Conservation (phyloP, 768 basidiomycete species). For the Russula virescens region DNA sequence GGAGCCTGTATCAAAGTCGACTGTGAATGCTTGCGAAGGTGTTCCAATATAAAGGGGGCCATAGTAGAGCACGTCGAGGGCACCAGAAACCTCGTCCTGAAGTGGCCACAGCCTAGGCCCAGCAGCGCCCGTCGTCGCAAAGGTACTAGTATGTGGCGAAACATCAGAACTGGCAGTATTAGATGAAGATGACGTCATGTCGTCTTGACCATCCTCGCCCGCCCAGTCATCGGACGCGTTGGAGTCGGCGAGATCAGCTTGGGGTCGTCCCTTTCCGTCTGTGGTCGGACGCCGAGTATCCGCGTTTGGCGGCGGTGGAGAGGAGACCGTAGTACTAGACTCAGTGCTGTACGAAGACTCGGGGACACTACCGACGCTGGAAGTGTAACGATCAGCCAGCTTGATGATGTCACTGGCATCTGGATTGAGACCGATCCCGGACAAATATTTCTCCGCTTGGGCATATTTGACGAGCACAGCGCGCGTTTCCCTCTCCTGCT, state of each 20-base stretch:
- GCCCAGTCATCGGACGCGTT: background rate
- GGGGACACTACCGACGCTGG: slow-evolving; percentile 22
- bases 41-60: slow-evolving; percentile 49
- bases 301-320: background rate
- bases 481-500: slow-evolving; percentile 29
- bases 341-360: background rate
- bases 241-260: background rate
- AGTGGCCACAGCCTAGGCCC: slow-evolving; percentile 28
- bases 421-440: slow-evolving; percentile 32
- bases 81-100: slow-evolving; percentile 36
- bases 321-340: background rate
- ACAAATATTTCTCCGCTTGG: slow-evolving; percentile 27
- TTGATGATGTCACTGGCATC: slow-evolving; percentile 25
- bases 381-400: slow-evolving; percentile 24
- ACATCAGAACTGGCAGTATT: slow-evolving; percentile 25
- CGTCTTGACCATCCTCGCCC: slow-evolving; percentile 2
- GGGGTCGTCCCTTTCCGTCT: background rate
- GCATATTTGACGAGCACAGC: slow-evolving; percentile 32
- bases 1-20: slow-evolving; percentile 67
- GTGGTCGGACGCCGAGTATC: background rate
- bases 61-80: slow-evolving; percentile 45
- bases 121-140: background rate
- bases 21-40: slow-evolving; percentile 43
- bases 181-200: slow-evolving; percentile 21
- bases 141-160: background rate